Base-by-base conservation (phyloP, 805 yeast species). In the Debaryomyces tyrocola region DNA sequence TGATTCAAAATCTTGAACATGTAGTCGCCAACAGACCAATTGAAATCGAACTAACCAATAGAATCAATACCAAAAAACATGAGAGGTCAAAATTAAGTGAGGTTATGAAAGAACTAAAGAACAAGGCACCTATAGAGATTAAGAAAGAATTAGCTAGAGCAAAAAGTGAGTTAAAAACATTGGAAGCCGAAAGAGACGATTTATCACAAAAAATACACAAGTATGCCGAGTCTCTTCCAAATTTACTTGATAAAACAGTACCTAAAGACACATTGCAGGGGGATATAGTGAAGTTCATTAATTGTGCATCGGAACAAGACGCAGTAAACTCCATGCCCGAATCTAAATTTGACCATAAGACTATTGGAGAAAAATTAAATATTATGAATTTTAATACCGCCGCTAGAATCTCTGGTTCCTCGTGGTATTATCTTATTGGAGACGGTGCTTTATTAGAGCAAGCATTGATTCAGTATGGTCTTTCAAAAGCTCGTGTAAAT, bases 401-500 rank as follows among this genome's bases (percentile, higher is more conserved):
- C 0, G 72, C 97, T 0, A 73, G 77, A 28, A 80, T 89, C 1
- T 79, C 94, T 6, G 97, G 97, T 0, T 65, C 80, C n/a, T 88
- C 96, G 2, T 90, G 96, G 86, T 91, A 90, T 61, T 94, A 88
- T 57, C 67, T 94, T 5, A 49, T 85, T 1, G 88, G 89, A 15
- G 95, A 86, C 51, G 97, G 94, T 15, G 97, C 97, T 0, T 69
- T 84, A 31, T 66, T 94, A 41, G 99, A 94, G 59, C 95, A 87
- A 59, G 99, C 99, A 0, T 71, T 94, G 37, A 79, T 90, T 1
- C 92, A 88, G 53, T 90, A 84, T 62, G 85, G 95, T 0, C 63
- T 92, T 43, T 70, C 78, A 29, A 65, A 73, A 45, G 96, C 97
- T 3, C 70, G 88, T 38, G 56, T 67, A 39, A 60, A 72, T 8